Base-by-base conservation (phyloP, 108 stramenopile genomes). In the Cyclotella kingstonii region DNA sequence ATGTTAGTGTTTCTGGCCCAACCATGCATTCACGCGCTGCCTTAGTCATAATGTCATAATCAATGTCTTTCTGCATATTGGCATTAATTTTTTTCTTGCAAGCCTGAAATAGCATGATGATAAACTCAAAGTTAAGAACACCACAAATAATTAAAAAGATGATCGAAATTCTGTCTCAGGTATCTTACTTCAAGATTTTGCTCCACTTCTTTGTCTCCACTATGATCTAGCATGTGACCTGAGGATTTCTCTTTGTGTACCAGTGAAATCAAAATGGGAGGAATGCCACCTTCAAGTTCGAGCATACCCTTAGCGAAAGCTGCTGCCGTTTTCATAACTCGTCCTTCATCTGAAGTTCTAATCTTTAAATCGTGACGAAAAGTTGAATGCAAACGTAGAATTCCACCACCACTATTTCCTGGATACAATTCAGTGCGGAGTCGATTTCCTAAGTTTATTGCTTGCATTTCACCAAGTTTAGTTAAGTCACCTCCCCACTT, bases 401-500 rank as follows among this genome's bases (percentile, higher is more conserved):
- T 88, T 8, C 96, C 96, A 18, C 95, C 96, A 36, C 86, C 86
- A 15, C 45, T 31, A 26, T 45, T 46, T 3, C 19, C 10, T 23
- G 97, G 98, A 55, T 98, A 99, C 70, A 97, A 71, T 25, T 80
- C 76, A 44, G 86, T 81, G 2, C 98, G 83, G 39, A 98, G 87
- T 15, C 81, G 80, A 31, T 89, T 82, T 5, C 98, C 98, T 36
- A 99, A 80, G 52, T 68, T 67, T 63, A 94, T 86, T 1, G 97
- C 95, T 77, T 99, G 98, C 60, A 89, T 76, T 57, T 87, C 80
- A 9, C 97, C 97, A 31, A 95, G 73, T 56, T 94, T 86, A 15
- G 97, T 98, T 47, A 99, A 79, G 53, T 96, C 96, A 0, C 98
- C 98, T 10, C 98, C 98, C 97, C 97, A 99, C 80, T 99, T 99